Evolutionary conservation across 208 protist species (phyloP), one percentile per base, ranked within the genome.

Genomic region (Acanthamoeba sp.): DNA sequence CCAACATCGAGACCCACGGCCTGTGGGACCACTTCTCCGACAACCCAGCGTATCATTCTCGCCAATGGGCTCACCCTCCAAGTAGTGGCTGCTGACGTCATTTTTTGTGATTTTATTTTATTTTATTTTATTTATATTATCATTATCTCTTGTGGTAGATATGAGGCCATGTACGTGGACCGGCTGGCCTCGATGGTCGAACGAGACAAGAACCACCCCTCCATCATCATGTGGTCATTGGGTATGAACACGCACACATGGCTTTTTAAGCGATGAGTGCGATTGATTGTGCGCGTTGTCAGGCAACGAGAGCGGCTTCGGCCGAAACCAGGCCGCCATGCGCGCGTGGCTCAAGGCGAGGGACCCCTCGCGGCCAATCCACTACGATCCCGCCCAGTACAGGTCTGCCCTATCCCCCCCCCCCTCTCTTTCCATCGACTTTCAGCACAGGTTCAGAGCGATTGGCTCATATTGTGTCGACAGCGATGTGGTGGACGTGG

Each of bases 1-100:
- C 95, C 52, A 97, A 97, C 84, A 88, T 96, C 48, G 96, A 97
- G 90, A 96, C 95, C 22, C 96, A 97, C 78, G 96, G 94, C 52
- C 45, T 96, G 12, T 82, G 42, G 71, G 89, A 84, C 34, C 12
- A 57, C 42, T 93, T 85, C 48, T 78, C 71, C 10, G 71, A 78
- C 71, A n/a, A 85, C 62, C 71, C 45, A 14, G 24, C 52, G 64
- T 85, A 78, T 3, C 2, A 16, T 87, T n/a, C 62, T 9, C 22
- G 16, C 18, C 34, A 48, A 20, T n/a, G n/a, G n/a, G n/a, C n/a
- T n/a, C n/a, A n/a, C n/a, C n/a, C n/a, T n/a, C n/a, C n/a, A n/a
- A n/a, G n/a, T n/a, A n/a, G n/a, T n/a, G n/a, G 48, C 16, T 6
- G 48, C 48, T 55, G 48, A 55, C 48, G 48, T 66, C 20, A 24